A percentile compares a stretch with the other conserved stretches of the same genome.
These are phyloP conservation scores for Huntiella decipiens DNA, from an alignment of 2,329 filamentous ascomycete genomes.

Conservation along the genomic window DNA sequence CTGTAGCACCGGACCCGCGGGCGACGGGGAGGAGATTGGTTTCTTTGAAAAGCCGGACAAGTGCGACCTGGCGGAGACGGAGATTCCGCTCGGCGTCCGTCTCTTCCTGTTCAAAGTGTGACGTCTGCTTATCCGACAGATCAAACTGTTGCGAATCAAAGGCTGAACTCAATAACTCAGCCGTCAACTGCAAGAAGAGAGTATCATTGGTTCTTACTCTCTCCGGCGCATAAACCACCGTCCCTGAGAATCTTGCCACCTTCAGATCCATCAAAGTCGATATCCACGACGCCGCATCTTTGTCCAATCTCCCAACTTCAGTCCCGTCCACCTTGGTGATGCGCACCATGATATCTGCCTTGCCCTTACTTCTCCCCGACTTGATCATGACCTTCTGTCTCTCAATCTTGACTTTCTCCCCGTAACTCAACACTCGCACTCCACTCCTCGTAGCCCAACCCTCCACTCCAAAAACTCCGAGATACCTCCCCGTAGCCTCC, in stretches of 20 bases:
- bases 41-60: slow-evolving; percentile 79
- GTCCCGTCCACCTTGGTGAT: slow-evolving; percentile 65
- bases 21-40: slow-evolving; percentile 62
- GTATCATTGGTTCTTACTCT: slow-evolving; percentile 77
- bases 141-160: slow-evolving; percentile 21
- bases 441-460: slow-evolving; percentile 87
- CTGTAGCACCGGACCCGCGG: slow-evolving; percentile 44
- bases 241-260: slow-evolving; percentile 70
- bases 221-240: slow-evolving; percentile 78
- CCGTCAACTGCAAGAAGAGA: slow-evolving; percentile 72
- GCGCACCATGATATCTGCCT: slow-evolving; percentile 72
- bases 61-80: slow-evolving; percentile 63
- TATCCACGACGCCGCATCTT: slow-evolving; percentile 79
- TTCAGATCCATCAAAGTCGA: slow-evolving; percentile 82
- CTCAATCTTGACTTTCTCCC: slow-evolving; percentile 71
- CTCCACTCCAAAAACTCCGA: slow-evolving; percentile 79
- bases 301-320: slow-evolving; percentile 72
- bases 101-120: slow-evolving; percentile 69
- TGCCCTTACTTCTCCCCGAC: slow-evolving; percentile 27
- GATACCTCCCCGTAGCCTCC: slow-evolving; percentile 37
- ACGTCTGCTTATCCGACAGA: slow-evolving; percentile 15
- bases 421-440: slow-evolving; percentile 52
- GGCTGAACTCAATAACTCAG: slow-evolving; percentile 53
- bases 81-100: slow-evolving; percentile 69
- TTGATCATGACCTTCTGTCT: slow-evolving; percentile 45